Percentiles rank a stretch among this genome's conserved stretches.
These are phyloP conservation scores for Perkinsus olseni DNA, from an alignment of 169 alveolate genomes.

Conservation along the genomic window DNA sequence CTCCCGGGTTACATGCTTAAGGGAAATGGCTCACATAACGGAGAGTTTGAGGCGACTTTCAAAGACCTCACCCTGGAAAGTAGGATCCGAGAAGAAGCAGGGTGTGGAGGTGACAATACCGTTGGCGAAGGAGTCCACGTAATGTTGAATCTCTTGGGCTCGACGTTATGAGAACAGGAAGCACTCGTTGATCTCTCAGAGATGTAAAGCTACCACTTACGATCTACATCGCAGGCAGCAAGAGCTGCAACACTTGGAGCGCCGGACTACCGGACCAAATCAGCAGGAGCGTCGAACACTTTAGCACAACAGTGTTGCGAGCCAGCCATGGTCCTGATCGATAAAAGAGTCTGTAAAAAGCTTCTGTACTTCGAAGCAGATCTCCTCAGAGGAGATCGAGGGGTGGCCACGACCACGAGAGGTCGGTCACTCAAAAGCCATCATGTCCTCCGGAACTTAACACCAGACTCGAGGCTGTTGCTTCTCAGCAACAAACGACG, in stretches of 20 bases:
- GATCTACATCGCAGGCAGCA: no score
- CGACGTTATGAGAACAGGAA: not conserved
- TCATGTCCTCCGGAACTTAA: no score
- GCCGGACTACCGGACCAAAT: no score
- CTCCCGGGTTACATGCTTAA: slow-evolving; percentile 6
- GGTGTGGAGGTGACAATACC: slow-evolving; percentile 13
- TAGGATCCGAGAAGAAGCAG: slow-evolving; percentile 11
- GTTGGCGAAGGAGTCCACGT: slow-evolving; percentile 15
- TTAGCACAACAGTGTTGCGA: no score
- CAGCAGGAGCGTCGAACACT: no score
- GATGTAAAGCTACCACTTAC: not conserved
- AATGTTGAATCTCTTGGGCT: slow-evolving; percentile 15
- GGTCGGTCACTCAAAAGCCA: not conserved
- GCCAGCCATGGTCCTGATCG: no score
- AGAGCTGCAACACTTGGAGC: no score
- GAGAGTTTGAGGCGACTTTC: no score
- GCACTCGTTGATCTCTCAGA: not conserved
- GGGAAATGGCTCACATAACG: slow-evolving; percentile 1
- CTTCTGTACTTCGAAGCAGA: not conserved
- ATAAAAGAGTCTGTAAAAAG: not conserved
- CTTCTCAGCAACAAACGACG: no score
- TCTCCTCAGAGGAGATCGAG: not conserved
- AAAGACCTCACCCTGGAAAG: not conserved
- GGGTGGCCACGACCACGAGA: not conserved
- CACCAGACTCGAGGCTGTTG: no score